Percentiles rank a stretch among this genome's conserved stretches.
Conservation (phyloP, 2,329 filamentous ascomycete genomes). For the Gnomoniopsis smithogilvyi region DNA sequence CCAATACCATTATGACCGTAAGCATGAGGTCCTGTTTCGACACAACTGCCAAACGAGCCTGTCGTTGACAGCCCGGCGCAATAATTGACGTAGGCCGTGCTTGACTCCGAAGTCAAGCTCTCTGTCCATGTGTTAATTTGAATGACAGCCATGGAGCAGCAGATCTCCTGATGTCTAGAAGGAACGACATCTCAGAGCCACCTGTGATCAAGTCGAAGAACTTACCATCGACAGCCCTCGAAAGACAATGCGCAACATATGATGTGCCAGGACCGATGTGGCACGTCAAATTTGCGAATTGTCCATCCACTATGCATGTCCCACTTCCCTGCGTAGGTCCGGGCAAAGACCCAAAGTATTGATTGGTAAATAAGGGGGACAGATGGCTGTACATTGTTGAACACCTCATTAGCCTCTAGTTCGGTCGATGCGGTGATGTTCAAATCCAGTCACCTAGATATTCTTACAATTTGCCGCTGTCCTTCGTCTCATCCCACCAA, state of each 20-base stretch:
- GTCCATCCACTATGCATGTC: conserved; percentile 3
- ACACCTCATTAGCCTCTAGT: not conserved
- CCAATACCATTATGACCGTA: conserved; percentile 10
- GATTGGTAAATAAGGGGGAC: not conserved
- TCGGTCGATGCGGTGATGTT: not conserved
- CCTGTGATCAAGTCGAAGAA: not conserved
- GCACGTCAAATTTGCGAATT: not conserved
- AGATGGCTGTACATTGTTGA: not conserved
- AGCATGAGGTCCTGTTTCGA: conserved; percentile 3
- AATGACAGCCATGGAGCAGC: not conserved
- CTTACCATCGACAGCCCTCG: conserved; percentile 2
- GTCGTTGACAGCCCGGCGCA: not conserved
- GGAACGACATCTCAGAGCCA: not conserved
- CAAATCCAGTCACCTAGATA: not conserved
- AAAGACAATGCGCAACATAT: conserved; percentile 1
- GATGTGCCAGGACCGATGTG: conserved; percentile 4
- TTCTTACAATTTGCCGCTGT: conserved; percentile 4
- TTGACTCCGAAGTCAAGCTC: not conserved
- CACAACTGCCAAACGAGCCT: not conserved
- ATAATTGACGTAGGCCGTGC: not conserved
- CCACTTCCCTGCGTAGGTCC: not conserved
- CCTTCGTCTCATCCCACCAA: conserved; percentile 12
- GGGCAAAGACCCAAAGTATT: conserved; percentile 4
- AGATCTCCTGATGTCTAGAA: not conserved
- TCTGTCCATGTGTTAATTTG: not conserved